A percentile compares a stretch with the other conserved stretches of the same genome.
phyloP scores from a whole-genome alignment of 2,329 filamentous ascomycete species.

The Aspergillus ustus region DNA sequence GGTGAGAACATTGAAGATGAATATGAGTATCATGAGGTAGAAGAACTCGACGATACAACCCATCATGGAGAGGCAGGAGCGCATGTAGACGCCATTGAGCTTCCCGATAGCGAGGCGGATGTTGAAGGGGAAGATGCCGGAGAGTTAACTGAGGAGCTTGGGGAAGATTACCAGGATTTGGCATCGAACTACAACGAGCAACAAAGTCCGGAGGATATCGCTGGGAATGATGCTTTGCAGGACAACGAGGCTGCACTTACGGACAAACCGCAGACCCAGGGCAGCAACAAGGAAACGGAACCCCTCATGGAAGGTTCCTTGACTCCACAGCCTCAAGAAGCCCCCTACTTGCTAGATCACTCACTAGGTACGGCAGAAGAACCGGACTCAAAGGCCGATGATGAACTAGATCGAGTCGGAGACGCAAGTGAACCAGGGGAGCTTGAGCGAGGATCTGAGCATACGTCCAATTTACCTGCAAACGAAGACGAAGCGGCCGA shows the following conservation, averaged over 20 bases:
- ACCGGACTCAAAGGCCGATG: slow-evolving; percentile 20
- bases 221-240: slow-evolving; percentile 17
- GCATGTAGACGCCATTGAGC: slow-evolving; percentile 17
- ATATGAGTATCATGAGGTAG: slow-evolving; percentile 39
- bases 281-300: slow-evolving; percentile 27
- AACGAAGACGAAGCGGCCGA: slow-evolving; percentile 28
- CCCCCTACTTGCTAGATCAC: slow-evolving; percentile 32
- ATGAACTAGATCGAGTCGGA: slow-evolving; percentile 19
- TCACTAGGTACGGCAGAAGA: slow-evolving; percentile 40
- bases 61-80: slow-evolving; percentile 27
- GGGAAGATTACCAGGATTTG: slow-evolving; percentile 19
- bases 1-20: slow-evolving; percentile 35
- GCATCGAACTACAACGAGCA: slow-evolving; percentile 18
- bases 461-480: slow-evolving; percentile 15
- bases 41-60: slow-evolving; percentile 20
- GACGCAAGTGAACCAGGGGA: slow-evolving; percentile 23
- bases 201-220: slow-evolving; percentile 19
- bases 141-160: slow-evolving; percentile 16
- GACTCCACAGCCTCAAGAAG: slow-evolving; percentile 19
- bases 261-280: slow-evolving; percentile 19
- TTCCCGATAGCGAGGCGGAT: slow-evolving; percentile 18
- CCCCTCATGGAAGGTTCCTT: slow-evolving; percentile 22
- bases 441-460: slow-evolving; percentile 24
- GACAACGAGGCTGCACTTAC: slow-evolving; percentile 20
- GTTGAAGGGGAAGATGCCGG: slow-evolving; percentile 17